phyloP scores from a whole-genome alignment of 2,329 filamentous ascomycete genomes.

The Chrysosphaeria jannelii region DNA sequence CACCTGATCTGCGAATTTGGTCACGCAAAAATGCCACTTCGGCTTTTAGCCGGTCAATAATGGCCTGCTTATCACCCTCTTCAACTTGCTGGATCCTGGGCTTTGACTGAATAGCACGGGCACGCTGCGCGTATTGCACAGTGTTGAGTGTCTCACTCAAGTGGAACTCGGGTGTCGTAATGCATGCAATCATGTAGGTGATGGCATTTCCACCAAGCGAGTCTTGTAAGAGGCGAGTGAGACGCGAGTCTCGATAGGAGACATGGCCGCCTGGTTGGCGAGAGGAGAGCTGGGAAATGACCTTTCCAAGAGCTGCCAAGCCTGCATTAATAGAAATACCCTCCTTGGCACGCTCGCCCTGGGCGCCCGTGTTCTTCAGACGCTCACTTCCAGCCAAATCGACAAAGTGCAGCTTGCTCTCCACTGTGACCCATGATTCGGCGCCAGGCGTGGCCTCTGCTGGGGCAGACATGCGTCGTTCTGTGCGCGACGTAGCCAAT shows the following conservation, averaged over 20 bases:
- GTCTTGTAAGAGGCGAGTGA: conserved; percentile 83
- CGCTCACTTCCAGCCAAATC: conserved; percentile 91
- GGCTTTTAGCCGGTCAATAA: conserved; percentile 78
- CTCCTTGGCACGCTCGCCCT: conserved; percentile 78
- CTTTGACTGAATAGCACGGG: conserved; percentile 89
- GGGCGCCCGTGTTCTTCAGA: conserved; percentile 86
- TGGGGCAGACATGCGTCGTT: conserved; percentile 71
- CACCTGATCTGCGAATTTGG: conserved; percentile 54
- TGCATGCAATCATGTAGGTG: conserved; percentile 98
- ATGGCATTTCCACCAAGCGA: conserved; percentile 90
- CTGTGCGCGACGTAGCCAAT: conserved; percentile 19
- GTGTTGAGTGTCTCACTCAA: conserved; percentile 94
- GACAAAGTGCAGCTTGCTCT: conserved; percentile 97
- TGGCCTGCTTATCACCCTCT: conserved; percentile 73
- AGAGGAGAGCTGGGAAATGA: conserved; percentile 90
- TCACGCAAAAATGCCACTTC: conserved; percentile 84
- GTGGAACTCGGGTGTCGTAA: conserved; percentile 90
- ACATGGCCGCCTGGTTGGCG: conserved; percentile 68
- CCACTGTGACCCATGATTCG: conserved; percentile 48
- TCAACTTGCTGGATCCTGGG: conserved; percentile 85
- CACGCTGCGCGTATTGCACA: conserved; percentile 86
- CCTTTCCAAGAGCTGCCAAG: conserved; percentile 79
- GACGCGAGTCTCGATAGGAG: conserved; percentile 91
- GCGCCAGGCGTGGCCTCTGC: conserved; percentile 47
- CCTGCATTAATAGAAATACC: conserved; percentile 97